A percentile compares a stretch with the other conserved stretches of the same genome.
Conservation (phyloP, 1,284 basidiomycete species). For the Ustilago hordei region DNA sequence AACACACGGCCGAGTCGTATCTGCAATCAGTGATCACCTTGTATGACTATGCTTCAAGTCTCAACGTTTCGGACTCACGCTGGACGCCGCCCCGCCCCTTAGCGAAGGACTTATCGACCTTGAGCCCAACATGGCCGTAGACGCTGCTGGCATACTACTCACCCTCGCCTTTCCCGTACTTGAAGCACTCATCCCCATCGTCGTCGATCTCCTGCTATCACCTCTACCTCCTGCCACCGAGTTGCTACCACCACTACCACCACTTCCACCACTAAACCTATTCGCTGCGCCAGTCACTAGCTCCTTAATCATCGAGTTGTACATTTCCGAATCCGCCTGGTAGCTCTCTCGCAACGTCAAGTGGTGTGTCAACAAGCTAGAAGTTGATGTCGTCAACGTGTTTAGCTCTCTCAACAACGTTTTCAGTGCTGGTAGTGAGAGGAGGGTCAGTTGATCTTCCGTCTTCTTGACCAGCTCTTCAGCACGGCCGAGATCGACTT, state of each 20-base stretch:
- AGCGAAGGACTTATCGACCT: conserved; percentile 38
- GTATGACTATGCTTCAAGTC: background rate
- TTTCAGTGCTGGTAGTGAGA: conserved; percentile 60
- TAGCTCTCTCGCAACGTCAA: conserved; percentile 63
- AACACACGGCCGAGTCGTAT: background rate
- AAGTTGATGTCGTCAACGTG: conserved; percentile 54
- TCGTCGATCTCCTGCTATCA: conserved; percentile 31
- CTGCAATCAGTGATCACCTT: background rate
- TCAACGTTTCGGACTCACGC: conserved; percentile 23
- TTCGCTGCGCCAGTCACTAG: conserved; percentile 64
- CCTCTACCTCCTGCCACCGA: conserved; percentile 26
- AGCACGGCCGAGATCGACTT: conserved; percentile 54
- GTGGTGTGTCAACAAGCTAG: conserved; percentile 63
- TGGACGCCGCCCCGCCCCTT: conserved; percentile 27
- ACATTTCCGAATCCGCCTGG: conserved; percentile 64
- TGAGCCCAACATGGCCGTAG: conserved; percentile 24
- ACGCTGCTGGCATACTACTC: conserved; percentile 22
- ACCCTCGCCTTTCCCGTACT: conserved; percentile 26
- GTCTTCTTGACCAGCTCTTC: conserved; percentile 52
- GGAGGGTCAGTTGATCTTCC: conserved; percentile 62
- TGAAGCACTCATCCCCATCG: conserved; percentile 27
- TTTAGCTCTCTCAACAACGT: conserved; percentile 57
- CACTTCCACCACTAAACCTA: conserved; percentile 32
- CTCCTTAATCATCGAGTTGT: conserved; percentile 67
- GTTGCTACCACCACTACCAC: conserved; percentile 15